Evolutionary conservation across 306 rosid species (phyloP).

Genomic region (Castanopsis chinensis): DNA sequence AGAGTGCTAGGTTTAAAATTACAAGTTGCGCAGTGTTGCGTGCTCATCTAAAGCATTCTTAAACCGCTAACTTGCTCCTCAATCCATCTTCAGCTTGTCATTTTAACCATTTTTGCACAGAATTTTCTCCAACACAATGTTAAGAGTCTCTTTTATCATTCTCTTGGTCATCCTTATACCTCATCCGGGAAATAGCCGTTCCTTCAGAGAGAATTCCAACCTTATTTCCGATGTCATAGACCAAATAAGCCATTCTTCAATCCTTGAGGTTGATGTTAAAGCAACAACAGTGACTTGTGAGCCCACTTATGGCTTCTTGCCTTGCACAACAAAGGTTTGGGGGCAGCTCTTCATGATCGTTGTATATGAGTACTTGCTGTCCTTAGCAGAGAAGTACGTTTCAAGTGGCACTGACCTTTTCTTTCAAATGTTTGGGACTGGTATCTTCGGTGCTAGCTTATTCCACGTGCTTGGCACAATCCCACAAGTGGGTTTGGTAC

Average conservation of each 20-base stretch:
- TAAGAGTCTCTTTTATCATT: neutral
- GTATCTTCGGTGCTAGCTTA: conserved; percentile 32
- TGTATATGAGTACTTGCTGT: conserved; percentile 32
- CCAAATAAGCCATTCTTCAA: neutral
- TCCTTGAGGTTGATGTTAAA: neutral
- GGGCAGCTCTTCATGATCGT: conserved; percentile 33
- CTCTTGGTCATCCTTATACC: conserved; percentile 4
- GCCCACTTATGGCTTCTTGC: conserved; percentile 37
- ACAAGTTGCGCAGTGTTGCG: neutral
- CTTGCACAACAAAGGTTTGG: conserved; percentile 34
- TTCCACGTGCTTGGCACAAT: conserved; percentile 34
- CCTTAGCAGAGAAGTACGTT: conserved; percentile 24
- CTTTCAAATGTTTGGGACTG: conserved; percentile 35
- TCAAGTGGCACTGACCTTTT: conserved; percentile 26
- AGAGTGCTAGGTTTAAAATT: neutral
- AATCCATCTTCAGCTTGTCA: neutral
- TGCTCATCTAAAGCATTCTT: neutral
- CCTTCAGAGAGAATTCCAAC: neutral
- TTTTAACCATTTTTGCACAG: neutral
- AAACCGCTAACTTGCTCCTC: neutral
- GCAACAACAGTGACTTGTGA: conserved; percentile 37
- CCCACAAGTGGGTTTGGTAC: conserved; percentile 30
- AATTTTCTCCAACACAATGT: neutral
- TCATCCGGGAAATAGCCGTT: conserved; percentile 17
- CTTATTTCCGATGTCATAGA: conserved; percentile 3